These are phyloP conservation scores for Furcasterigmium furcatum DNA, from an alignment of 2,329 filamentous ascomycete species.

Conservation along the genomic window DNA sequence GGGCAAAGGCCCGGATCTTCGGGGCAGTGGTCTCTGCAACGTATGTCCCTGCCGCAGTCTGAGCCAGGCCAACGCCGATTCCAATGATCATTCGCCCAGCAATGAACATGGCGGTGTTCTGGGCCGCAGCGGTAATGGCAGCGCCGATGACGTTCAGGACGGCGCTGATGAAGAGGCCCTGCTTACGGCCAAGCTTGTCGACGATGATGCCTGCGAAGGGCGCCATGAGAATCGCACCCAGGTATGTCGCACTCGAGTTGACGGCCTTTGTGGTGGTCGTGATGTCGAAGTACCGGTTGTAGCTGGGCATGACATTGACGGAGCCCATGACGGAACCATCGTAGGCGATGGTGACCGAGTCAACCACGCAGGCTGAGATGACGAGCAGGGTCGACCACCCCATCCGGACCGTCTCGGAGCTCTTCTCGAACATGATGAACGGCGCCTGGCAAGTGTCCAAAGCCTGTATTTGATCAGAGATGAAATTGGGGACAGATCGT, in stretches of 20 bases:
- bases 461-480: too few relatives aligned
- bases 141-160: slow-evolving; percentile 32
- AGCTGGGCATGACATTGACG: slow-evolving; percentile 8
- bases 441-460: too few relatives aligned
- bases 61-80: slow-evolving; percentile 20
- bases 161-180: slow-evolving; percentile 14
- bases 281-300: slow-evolving; percentile 7
- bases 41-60: background rate
- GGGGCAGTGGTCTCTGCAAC: background rate
- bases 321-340: slow-evolving; percentile 27
- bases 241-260: slow-evolving; percentile 6
- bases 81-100: slow-evolving; percentile 35
- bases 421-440: too few relatives aligned
- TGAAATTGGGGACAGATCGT: too few relatives aligned
- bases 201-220: slow-evolving; percentile 14
- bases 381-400: slow-evolving; percentile 16
- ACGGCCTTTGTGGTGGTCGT: slow-evolving; percentile 9
- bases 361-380: slow-evolving; percentile 19
- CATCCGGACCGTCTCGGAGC: too few relatives aligned
- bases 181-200: slow-evolving; percentile 19
- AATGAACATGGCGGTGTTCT: slow-evolving; percentile 41
- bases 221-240: slow-evolving; percentile 3
- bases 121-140: slow-evolving; percentile 35
- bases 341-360: slow-evolving; percentile 23
- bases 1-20: background rate